These are phyloP conservation scores for Rhizoctonia solani DNA, from an alignment of 1,284 basidiomycete species.

Conservation along the genomic window DNA sequence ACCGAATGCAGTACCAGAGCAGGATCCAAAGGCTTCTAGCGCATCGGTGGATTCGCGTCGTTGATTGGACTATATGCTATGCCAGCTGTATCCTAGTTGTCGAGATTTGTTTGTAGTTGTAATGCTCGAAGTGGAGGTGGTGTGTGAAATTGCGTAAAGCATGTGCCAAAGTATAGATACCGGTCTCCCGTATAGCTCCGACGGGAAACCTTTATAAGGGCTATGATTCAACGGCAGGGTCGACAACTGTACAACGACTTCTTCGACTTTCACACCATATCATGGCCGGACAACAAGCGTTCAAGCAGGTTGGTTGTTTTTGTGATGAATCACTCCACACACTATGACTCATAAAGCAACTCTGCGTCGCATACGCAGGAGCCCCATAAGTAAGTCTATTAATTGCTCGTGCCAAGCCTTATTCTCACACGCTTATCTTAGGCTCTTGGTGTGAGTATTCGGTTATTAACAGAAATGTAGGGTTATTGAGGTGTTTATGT, in stretches of 20 bases:
- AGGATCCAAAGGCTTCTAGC: not conserved
- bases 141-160: slow-evolving; percentile 3
- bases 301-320: slow-evolving; percentile 45
- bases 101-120: slow-evolving; percentile 13
- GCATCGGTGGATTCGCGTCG: slow-evolving; percentile 7
- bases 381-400: slow-evolving; percentile 66
- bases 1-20: not conserved
- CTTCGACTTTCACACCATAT: slow-evolving; percentile 28
- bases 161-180: not conserved
- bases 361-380: slow-evolving; percentile 47
- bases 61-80: not conserved
- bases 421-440: slow-evolving; percentile 41
- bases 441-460: slow-evolving; percentile 65
- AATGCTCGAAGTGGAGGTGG: slow-evolving; percentile 2
- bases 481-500: not conserved
- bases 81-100: not conserved
- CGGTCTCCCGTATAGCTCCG: not conserved
- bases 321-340: not conserved
- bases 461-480: slow-evolving; percentile 23
- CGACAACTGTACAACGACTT: slow-evolving; percentile 23
- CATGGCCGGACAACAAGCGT: slow-evolving; percentile 20
- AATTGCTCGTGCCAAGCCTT: not conserved
- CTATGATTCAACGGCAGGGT: slow-evolving; percentile 27
- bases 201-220: slow-evolving; percentile 17
- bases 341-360: not conserved